These are phyloP conservation scores for Quercus agrifolia DNA, from an alignment of 306 rosid species.

Conservation along the genomic window DNA sequence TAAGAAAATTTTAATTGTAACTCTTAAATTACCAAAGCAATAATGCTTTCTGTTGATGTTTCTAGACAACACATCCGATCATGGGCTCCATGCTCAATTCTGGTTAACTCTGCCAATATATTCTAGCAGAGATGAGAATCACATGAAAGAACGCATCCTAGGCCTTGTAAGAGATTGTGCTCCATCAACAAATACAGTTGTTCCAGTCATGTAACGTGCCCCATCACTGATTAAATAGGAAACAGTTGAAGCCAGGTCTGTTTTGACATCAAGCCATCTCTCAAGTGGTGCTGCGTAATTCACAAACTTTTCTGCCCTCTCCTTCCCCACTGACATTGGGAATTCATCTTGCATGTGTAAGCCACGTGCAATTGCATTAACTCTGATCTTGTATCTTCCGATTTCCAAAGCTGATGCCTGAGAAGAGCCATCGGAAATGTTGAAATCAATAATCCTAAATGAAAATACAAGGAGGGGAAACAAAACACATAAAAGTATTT, in stretches of 20 bases:
- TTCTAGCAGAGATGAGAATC: conserved; percentile 15
- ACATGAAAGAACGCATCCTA: conserved; percentile 84
- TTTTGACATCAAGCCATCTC: conserved; percentile 77
- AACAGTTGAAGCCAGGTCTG: conserved; percentile 65
- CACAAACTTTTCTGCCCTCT: conserved; percentile 39
- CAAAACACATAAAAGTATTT: neutral
- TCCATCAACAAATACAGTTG: conserved; percentile 87
- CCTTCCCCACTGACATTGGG: conserved; percentile 58
- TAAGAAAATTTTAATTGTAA: neutral
- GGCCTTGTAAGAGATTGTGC: conserved; percentile 83
- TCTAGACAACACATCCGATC: neutral
- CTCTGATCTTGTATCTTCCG: conserved; percentile 46
- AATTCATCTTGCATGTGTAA: conserved; percentile 70
- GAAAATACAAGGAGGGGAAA: neutral
- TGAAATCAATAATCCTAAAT: neutral
- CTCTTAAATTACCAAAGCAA: neutral
- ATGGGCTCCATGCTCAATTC: no score
- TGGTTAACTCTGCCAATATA: neutral
- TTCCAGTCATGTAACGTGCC: conserved; percentile 85
- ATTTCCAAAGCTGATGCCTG: conserved; percentile 50
- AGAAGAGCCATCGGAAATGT: neutral
- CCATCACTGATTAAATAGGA: conserved; percentile 74
- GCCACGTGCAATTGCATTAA: conserved; percentile 70
- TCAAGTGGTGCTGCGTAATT: conserved; percentile 40
- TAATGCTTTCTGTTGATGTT: neutral